Evolutionary conservation across 2,329 filamentous ascomycete genomes (phyloP).

Genomic region (Ophiostoma novo-ulmi): DNA sequence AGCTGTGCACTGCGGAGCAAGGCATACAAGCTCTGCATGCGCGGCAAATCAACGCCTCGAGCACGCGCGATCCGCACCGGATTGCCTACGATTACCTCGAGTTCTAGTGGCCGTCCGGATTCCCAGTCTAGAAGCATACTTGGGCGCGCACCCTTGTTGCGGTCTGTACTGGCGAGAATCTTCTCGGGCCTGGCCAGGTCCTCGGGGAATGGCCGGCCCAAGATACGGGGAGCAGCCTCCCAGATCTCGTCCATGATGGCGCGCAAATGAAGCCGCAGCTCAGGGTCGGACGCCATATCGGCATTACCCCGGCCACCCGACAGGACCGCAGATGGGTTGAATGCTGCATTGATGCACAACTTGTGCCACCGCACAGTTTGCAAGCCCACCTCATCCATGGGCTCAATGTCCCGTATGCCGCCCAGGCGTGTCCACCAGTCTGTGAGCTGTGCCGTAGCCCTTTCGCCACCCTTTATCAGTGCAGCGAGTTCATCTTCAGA

Average conservation of each 20-base stretch:
- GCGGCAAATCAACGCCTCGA: conserved; percentile 59
- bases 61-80: conserved; percentile 60
- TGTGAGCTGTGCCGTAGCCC: conserved; percentile 46
- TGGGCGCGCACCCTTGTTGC: conserved; percentile 59
- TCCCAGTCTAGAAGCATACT: conserved; percentile 70
- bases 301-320: conserved; percentile 60
- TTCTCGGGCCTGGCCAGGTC: conserved; percentile 58
- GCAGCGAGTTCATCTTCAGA: background rate
- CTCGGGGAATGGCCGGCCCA: conserved; percentile 56
- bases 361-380: conserved; percentile 72
- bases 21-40: conserved; percentile 63
- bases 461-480: conserved; percentile 33
- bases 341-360: conserved; percentile 68
- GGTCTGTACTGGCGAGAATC: conserved; percentile 58
- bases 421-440: conserved; percentile 52
- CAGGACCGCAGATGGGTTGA: conserved; percentile 68
- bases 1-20: conserved; percentile 58
- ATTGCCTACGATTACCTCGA: conserved; percentile 69
- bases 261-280: conserved; percentile 56
- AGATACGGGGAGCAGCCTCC: conserved; percentile 55
- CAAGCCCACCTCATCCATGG: conserved; percentile 55
- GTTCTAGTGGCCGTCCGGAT: conserved; percentile 58
- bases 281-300: conserved; percentile 57
- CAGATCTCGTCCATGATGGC: conserved; percentile 68
- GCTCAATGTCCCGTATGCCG: conserved; percentile 60